Conservation (phyloP, 306 rosid genomes). For the Acacia acuminata region DNA sequence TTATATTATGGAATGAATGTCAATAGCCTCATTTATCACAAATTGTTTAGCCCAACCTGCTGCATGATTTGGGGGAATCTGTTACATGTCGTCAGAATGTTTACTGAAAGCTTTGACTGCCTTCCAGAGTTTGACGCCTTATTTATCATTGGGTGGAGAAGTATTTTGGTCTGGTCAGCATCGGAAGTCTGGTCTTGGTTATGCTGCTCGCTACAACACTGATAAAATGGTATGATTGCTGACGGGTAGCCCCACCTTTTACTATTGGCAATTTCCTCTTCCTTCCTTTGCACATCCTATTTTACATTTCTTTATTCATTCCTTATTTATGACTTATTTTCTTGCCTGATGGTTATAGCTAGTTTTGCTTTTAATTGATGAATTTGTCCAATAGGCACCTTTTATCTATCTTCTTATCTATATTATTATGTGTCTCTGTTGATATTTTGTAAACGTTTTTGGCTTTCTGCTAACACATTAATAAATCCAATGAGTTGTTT, state of each 20-base stretch:
- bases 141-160: constrained; percentile 92
- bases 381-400: not conserved
- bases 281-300: not conserved
- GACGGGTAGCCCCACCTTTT: not conserved
- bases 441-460: not conserved
- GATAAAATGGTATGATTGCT: constrained; percentile 75
- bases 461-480: not conserved
- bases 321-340: not conserved
- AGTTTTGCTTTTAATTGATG: not conserved
- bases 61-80: not conserved
- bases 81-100: constrained; percentile 7
- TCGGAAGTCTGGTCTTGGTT: constrained; percentile 93
- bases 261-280: constrained; percentile 4
- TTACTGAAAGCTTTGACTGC: constrained; percentile 22
- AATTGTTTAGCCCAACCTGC: not conserved
- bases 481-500: not conserved
- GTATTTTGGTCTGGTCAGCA: constrained; percentile 99
- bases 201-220: constrained; percentile 91
- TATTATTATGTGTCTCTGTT: not conserved
- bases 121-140: constrained; percentile 73
- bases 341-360: constrained; percentile 4
- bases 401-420: not conserved
- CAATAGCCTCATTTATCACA: not conserved
- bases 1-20: not conserved
- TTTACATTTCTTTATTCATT: not conserved